Base-by-base conservation (phyloP, 129 eudicot species). In the Centella asiatica region DNA sequence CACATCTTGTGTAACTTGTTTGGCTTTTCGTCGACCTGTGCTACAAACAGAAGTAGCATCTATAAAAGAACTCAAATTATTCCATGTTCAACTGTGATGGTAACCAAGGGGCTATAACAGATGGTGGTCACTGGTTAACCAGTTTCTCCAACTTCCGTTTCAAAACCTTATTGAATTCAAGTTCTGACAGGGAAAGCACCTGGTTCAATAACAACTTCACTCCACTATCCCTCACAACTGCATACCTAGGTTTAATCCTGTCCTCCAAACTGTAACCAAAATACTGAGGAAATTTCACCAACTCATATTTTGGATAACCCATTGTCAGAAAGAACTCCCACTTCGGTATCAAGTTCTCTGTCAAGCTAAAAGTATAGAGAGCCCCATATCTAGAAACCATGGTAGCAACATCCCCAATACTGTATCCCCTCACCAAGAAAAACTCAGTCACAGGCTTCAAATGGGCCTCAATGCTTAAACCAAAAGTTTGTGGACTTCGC, bases 201-300 rank as follows among this genome's bases (percentile, higher is more conserved):
- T 90, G 97, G 73, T 83, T 86, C 46, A 90, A 72, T 19, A 79
- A 73, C 77, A 90, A 59, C 80, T 67, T 72, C 15, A 86, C 97
- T 37, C 85, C 95, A 60, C 74, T 73, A 31, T 81, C 76, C 55
- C 51, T 76, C 48, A 85, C 77, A 51, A 83, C 69, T 53, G 80
- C 88, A 59, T 76, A 75, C 73, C 97, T 76, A 20, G 92, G 92
- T 69, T 85, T 85, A 31, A 89, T 85, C 78, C 97, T 78, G 36
- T 78, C 95, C 60, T 83, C 92, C 71, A 89, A 77, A 72, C 95
- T 85, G 69, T 89, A 85, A 68, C 95, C 89, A 31, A 89, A 89
- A 67, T 82, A 85, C 18, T 85, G 97, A 58, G 97, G 97, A 69
- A 85, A 89, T 68, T 89, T 89, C 29, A 89, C 81, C 54, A 89